Base-by-base conservation (phyloP, 2,329 filamentous ascomycete genomes). In the Aspergillus sp. region DNA sequence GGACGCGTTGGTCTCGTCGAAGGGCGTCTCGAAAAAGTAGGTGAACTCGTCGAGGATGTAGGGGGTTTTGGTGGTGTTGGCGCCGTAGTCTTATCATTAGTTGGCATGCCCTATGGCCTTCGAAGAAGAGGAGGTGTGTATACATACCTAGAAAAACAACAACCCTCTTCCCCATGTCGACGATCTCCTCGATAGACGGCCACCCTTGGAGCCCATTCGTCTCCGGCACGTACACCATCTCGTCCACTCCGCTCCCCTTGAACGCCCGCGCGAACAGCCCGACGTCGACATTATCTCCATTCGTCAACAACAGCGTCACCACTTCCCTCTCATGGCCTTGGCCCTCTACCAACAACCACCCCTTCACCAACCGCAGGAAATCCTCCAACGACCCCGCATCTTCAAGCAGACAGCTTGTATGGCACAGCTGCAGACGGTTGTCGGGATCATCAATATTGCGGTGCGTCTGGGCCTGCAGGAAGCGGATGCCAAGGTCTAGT, bases 401-500 rank as follows among this genome's bases (percentile, higher is more conserved):
- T 38, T 81, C 71, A 35, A 81, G 66, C 42, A 70, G 57, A 63
- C 83, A 87, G 26, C 71, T 72, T 1, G 81, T 84, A 59, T 87
- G 83, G 62, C 83, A 85, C 60, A 83, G 69, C 53, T 81, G 68
- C 40, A 85, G 72, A 1, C 60, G 63, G 28, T 73, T 74, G n/a
- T 56, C 49, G 46, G 19, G 19, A 19, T 73, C 64, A 44, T 72
- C 59, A 46, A 73, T 64, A 34, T 74, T 66, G 32, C 59, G 53
- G 57, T 83, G 82, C 2, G 81, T 81, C 62, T 85, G 82, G 28
- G 75, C 79, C 57, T 83, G 78, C 8, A 86, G 65, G 53, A 81
- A 81, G 26, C 83, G 77, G 36, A 86, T 75, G 10, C 83, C 83
- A 30, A 78, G 67, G 44, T 78, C 65, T 7, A 86, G 71, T 58